Base-by-base conservation (phyloP, 2,329 filamentous ascomycete genomes). In the Xylariales sp. region DNA sequence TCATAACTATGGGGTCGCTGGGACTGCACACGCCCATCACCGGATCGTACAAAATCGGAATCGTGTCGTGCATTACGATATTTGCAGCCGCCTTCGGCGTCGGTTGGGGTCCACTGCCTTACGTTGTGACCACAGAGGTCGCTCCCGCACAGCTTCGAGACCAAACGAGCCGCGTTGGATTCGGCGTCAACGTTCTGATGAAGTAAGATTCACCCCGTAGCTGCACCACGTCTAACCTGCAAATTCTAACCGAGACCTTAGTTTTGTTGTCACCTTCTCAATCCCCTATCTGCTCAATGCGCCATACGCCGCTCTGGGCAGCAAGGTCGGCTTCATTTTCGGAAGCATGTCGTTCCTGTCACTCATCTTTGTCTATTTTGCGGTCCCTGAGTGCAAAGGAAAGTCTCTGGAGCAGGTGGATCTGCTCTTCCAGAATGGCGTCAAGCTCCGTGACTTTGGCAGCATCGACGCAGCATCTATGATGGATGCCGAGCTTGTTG, bases 341-440 rank as follows among this genome's bases (percentile, higher is more conserved):
- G 63, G 60, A 5, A 45, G 50, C 19, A 47, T 46, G 25, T 63
- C 66, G 45, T 48, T 67, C 11, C 18, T 60, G 6, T 61, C 66
- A 33, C 48, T 67, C 1, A 47, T 59, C 2, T 69, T 66, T 45
- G 61, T 65, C 1, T 67, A 55, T 46, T 67, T 67, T 46, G 63
- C 54, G 36, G 52, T 68, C 14, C 66, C 66, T 15, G 70, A 73
- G 49, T 64, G 68, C 3, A 65, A 64, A 17, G 65, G 65, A 2
- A 56, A 62, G 34, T 62, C 60, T 2, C 57, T 68, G 23, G 65
- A 66, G 41, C 66, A 72, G 53, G 60, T 72, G 12, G 67, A 70
- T 40, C 46, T 57, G 5, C 44, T 72, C 41, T 72, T 72, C 46
- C 54, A 61, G 21, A 37, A 42, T 10, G 14, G 14, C 11, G 29